Percentiles rank a stretch among this genome's conserved stretches.
Evolutionary conservation across 805 yeast genomes (phyloP).

Genomic region (baker's yeast (Saccharomyces cerevisiae)): DNA sequence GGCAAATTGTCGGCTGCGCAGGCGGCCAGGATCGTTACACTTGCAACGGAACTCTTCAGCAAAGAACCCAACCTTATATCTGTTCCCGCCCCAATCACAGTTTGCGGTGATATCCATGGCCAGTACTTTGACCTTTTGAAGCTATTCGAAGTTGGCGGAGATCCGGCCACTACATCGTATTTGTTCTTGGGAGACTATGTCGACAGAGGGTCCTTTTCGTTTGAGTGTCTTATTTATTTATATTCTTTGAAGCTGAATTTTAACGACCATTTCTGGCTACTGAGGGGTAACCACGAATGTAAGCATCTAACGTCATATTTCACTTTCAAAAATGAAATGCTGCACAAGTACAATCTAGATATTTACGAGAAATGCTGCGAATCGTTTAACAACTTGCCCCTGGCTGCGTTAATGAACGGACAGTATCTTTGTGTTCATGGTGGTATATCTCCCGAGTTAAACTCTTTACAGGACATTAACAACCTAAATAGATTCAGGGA

Average conservation of each 20-base stretch:
- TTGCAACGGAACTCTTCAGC: constrained; percentile 55
- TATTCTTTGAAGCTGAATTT: constrained; percentile 72
- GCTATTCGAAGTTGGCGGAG: constrained; percentile 88
- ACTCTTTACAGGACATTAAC: constrained; percentile 57
- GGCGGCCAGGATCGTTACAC: constrained; percentile 53
- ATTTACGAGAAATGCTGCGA: constrained; percentile 67
- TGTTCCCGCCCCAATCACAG: constrained; percentile 88
- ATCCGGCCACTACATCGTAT: constrained; percentile 68
- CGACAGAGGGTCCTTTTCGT: constrained; percentile 85
- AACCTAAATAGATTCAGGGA: constrained; percentile 74
- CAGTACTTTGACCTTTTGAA: constrained; percentile 87
- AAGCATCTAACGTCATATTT: constrained; percentile 88
- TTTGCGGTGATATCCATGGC: constrained; percentile 97
- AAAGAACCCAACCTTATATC: constrained; percentile 71
- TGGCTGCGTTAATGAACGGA: constrained; percentile 87
- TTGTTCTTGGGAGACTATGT: constrained; percentile 90
- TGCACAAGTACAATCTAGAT: constrained; percentile 61
- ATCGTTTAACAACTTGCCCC: constrained; percentile 80
- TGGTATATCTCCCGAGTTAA: constrained; percentile 82
- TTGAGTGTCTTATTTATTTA: constrained; percentile 69
- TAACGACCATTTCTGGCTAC: constrained; percentile 66
- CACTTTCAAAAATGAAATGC: constrained; percentile 85
- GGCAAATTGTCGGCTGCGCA: constrained; percentile 72
- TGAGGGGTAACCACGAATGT: constrained; percentile 94
- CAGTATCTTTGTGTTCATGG: constrained; percentile 97